A percentile compares a stretch with the other conserved stretches of the same genome.
Conservation (phyloP, 2,329 filamentous ascomycete species). For the Xylaria sp. region DNA sequence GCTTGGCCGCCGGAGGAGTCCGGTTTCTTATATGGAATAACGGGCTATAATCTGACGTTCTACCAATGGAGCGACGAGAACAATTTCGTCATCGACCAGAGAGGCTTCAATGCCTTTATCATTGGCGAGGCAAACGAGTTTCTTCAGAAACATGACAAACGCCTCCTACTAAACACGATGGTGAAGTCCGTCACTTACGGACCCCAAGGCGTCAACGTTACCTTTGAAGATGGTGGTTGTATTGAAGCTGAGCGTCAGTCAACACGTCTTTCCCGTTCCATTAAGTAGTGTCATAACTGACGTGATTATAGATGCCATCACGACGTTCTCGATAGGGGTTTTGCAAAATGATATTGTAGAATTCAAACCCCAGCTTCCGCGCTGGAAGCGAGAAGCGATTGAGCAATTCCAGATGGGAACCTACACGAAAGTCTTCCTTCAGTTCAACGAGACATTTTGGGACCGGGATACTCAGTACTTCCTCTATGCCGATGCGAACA, state of each 20-base stretch:
- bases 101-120: conserved; percentile 70
- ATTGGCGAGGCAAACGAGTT: conserved; percentile 68
- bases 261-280: not conserved
- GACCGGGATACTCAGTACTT: conserved; percentile 58
- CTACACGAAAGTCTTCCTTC: conserved; percentile 78
- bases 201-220: conserved; percentile 62
- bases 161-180: conserved; percentile 68
- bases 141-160: conserved; percentile 63
- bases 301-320: conserved; percentile 60
- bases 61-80: conserved; percentile 71
- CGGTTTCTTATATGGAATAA: conserved; percentile 65
- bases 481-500: conserved; percentile 57
- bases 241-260: conserved; percentile 47
- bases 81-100: conserved; percentile 69
- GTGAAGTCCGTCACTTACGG: conserved; percentile 67
- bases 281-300: conserved; percentile 30
- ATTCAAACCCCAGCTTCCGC: conserved; percentile 69
- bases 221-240: conserved; percentile 60
- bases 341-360: conserved; percentile 69
- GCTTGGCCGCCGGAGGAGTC: conserved; percentile 67
- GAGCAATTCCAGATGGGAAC: conserved; percentile 75
- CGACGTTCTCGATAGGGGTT: conserved; percentile 75
- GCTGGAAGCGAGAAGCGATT: conserved; percentile 73
- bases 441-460: conserved; percentile 77
- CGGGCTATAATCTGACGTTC: conserved; percentile 70